phyloP scores from a whole-genome alignment of 2,329 filamentous ascomycete genomes.

The Fonsecaea monophora region DNA sequence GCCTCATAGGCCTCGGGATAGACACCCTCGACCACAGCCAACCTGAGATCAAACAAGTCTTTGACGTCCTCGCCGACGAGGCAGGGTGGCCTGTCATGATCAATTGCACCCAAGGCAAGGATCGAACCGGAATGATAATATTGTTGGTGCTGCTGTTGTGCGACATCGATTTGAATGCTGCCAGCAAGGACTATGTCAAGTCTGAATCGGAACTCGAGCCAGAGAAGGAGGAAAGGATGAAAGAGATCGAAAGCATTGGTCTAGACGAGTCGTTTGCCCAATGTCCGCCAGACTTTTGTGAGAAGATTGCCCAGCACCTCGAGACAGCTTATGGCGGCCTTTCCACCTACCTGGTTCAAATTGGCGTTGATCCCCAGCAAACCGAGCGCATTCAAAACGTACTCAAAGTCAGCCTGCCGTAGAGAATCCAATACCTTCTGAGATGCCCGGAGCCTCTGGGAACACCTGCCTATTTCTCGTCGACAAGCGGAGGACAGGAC shows the following conservation, averaged over 20 bases:
- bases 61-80: constrained; percentile 66
- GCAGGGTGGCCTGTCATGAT: constrained; percentile 69
- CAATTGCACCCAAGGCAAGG: constrained; percentile 90
- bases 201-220: constrained; percentile 66
- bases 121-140: constrained; percentile 76
- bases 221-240: constrained; percentile 68
- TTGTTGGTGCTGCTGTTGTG: constrained; percentile 72
- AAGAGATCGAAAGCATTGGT: constrained; percentile 73
- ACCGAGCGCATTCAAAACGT: constrained; percentile 47
- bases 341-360: constrained; percentile 67
- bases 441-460: not conserved
- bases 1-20: constrained; percentile 72
- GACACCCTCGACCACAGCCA: constrained; percentile 74
- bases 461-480: not conserved
- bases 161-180: constrained; percentile 54
- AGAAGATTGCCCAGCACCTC: constrained; percentile 64
- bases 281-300: constrained; percentile 70
- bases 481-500: not conserved
- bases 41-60: constrained; percentile 69
- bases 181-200: constrained; percentile 74
- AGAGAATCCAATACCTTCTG: not conserved
- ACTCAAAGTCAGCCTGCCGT: constrained; percentile 10
- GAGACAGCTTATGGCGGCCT: constrained; percentile 69
- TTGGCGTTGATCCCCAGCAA: constrained; percentile 62
- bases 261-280: constrained; percentile 74